Evolutionary conservation across 441 rosid genomes (phyloP).

Genomic region (Francoa sonchifolia): DNA sequence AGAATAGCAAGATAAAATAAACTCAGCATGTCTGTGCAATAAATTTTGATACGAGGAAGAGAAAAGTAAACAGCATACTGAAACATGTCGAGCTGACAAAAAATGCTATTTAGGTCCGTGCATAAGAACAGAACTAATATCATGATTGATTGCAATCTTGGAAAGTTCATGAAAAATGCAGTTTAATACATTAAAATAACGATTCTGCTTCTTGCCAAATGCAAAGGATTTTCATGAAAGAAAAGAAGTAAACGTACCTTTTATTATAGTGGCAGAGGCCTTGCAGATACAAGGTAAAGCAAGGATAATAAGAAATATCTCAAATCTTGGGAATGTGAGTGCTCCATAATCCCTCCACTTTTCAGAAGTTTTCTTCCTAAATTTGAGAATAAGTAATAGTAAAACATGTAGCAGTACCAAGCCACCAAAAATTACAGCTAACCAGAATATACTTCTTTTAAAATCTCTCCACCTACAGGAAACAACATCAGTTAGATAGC

Average conservation of each 20-base stretch:
- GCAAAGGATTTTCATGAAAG: too few species aligned
- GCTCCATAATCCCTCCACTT: conserved; percentile 45
- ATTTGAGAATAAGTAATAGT: conserved; percentile 38
- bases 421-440: conserved; percentile 52
- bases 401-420: conserved; percentile 44
- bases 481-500: conserved; percentile 9
- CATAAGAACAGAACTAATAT: too few species aligned
- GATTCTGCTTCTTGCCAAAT: too few species aligned
- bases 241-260: too few species aligned
- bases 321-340: conserved; percentile 67
- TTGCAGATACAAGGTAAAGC: conserved; percentile 63
- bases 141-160: too few species aligned
- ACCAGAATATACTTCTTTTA: conserved; percentile 78
- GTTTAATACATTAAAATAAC: too few species aligned
- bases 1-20: conserved; percentile 9
- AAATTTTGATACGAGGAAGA: too few species aligned
- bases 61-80: too few species aligned
- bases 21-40: too few species aligned
- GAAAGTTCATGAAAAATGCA: too few species aligned
- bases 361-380: conserved; percentile 30
- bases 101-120: too few species aligned
- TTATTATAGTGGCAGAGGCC: conserved; percentile 54
- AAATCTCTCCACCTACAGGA: conserved; percentile 75
- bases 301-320: conserved; percentile 63
- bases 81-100: too few species aligned